Percentiles rank a stretch among this genome's conserved stretches.
Conservation (phyloP, 345 rosid species). For the Conringia planisiliqua region DNA sequence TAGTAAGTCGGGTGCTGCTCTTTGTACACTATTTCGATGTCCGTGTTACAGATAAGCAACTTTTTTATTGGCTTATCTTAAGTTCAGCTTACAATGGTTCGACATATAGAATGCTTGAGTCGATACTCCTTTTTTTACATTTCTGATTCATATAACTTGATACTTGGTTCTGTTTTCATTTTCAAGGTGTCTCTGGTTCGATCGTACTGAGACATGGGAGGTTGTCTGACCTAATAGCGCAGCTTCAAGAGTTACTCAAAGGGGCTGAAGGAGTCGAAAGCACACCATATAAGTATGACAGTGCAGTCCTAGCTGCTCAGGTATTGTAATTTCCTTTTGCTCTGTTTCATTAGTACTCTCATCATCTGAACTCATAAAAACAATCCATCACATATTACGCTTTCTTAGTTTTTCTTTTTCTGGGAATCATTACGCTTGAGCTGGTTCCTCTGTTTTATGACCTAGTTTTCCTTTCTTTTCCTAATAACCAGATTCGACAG, state of each 20-base stretch:
- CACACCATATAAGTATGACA: constrained; percentile 52
- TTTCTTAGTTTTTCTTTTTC: background rate
- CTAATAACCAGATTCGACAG: constrained; percentile 53
- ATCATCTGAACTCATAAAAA: background rate
- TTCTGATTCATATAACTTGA: background rate
- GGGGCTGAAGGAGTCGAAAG: constrained; percentile 61
- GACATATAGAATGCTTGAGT: too few relatives aligned
- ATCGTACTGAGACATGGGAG: constrained; percentile 66
- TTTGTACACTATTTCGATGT: background rate
- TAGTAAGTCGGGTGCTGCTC: background rate
- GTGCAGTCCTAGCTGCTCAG: constrained; percentile 72
- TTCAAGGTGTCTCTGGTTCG: constrained; percentile 71
- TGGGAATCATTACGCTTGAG: background rate
- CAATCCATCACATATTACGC: background rate
- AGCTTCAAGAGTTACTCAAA: constrained; percentile 78
- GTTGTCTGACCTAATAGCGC: constrained; percentile 68
- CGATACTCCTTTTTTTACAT: background rate
- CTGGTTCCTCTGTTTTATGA: background rate
- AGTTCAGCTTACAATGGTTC: too few relatives aligned
- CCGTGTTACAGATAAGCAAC: background rate
- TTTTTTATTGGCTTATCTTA: too few relatives aligned
- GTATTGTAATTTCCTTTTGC: constrained; percentile 35
- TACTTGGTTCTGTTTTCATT: constrained; percentile 20
- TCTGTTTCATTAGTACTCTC: background rate
- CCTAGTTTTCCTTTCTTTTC: background rate